Base-by-base conservation (phyloP, 495 filamentous ascomycete genomes). In the Baudoinia panamericana region DNA sequence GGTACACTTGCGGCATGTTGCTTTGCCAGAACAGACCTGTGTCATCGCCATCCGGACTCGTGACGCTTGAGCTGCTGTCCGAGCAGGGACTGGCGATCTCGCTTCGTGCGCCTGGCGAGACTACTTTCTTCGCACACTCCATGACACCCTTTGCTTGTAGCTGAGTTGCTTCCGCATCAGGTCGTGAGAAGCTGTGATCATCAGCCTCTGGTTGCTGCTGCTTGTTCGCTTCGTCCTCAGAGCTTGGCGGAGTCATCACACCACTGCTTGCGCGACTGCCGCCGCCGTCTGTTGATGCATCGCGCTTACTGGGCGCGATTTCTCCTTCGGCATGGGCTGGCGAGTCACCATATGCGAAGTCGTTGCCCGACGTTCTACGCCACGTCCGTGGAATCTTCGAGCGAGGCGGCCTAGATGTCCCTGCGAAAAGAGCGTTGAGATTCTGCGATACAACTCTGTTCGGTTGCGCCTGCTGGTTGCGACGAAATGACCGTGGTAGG, bases 361-460 rank as follows among this genome's bases (percentile, higher is more conserved):
- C 37, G 28, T 43, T 51, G 0, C 56, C 52, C 13, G 61, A 61
- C 30, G 46, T 60, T n/a, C 58, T 39, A 12, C 58, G 58, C 64
- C 64, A 68, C 2, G 64, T 64, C 19, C 57, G 61, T 9, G 63
- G 64, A 18, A 68, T 30, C 44, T 63, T 62, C 22, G 56, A 51
- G 19, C 63, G 53, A 16, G 49, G 45, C 4, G 62, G 63, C 36
- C 54, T n/a, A n/a, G n/a, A n/a, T n/a, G n/a, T n/a, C n/a, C n/a
- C n/a, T n/a, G n/a, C n/a, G n/a, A n/a, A n/a, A n/a, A n/a, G n/a
- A n/a, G n/a, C n/a, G n/a, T n/a, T n/a, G n/a, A n/a, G n/a, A n/a
- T n/a, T n/a, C n/a, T n/a, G n/a, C n/a, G n/a, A n/a, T n/a, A n/a
- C n/a, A n/a, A n/a, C n/a, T n/a, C n/a, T n/a, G n/a, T n/a, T n/a